phyloP scores from a whole-genome alignment of 2,329 filamentous ascomycete species.

The Epichloe sibirici region DNA sequence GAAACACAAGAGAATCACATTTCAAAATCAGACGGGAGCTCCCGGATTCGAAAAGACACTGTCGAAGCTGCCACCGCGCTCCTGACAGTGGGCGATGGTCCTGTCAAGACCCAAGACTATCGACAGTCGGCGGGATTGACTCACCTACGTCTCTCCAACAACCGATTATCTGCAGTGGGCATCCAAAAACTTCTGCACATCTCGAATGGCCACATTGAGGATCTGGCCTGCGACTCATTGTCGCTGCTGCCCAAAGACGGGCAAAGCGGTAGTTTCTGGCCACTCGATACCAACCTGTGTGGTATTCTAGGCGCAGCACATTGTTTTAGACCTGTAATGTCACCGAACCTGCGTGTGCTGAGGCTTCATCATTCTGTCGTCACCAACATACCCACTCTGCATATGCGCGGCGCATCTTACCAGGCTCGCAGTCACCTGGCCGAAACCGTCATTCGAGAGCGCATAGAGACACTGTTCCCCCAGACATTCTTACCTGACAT shows the following conservation, averaged over 20 bases:
- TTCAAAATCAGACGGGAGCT: constrained; percentile 2
- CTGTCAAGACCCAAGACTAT: constrained; percentile 8
- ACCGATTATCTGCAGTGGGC: constrained; percentile 31
- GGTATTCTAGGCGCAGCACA: constrained; percentile 35
- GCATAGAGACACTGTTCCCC: constrained; percentile 34
- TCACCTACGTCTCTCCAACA: constrained; percentile 41
- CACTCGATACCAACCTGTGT: constrained; percentile 20
- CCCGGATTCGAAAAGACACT: constrained; percentile 15
- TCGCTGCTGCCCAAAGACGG: constrained; percentile 15
- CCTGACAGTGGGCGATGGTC: constrained; percentile 8
- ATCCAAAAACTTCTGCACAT: constrained; percentile 30
- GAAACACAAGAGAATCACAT: not conserved
- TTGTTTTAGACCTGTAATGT: constrained; percentile 39
- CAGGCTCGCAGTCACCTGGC: constrained; percentile 28
- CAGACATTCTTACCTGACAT: constrained; percentile 39
- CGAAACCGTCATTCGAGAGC: constrained; percentile 31
- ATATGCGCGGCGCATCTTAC: constrained; percentile 23
- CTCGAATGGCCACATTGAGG: constrained; percentile 35
- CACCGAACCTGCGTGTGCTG: constrained; percentile 39
- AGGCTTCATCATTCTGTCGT: constrained; percentile 49
- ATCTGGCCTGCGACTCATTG: constrained; percentile 38
- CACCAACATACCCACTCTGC: constrained; percentile 38
- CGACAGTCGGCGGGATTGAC: constrained; percentile 27
- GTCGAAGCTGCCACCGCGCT: constrained; percentile 15
- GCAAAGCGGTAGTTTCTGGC: constrained; percentile 12